Evolutionary conservation across 495 filamentous ascomycete genomes (phyloP).

Genomic region (Bacidia rubella): DNA sequence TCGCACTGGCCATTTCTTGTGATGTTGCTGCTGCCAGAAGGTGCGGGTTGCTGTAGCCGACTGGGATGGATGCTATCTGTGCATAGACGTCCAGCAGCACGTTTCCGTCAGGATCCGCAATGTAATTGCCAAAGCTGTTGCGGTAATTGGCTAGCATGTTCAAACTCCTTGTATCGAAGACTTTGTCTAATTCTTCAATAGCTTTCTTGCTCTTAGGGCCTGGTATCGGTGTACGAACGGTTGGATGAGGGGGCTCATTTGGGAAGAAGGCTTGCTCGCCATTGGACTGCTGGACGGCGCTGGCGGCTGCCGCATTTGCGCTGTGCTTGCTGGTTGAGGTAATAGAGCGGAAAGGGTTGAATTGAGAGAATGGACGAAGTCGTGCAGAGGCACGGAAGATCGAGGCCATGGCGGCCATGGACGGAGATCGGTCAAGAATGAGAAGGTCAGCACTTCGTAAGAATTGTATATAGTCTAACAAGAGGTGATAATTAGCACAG

Average conservation of each 20-base stretch:
- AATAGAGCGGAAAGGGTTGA: constrained; percentile 19
- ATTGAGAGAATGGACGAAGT: constrained; percentile 27
- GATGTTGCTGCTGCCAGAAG: constrained; percentile 57
- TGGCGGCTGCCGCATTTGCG: constrained; percentile 16
- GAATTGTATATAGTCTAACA: background rate
- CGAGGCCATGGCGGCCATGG: constrained; percentile 26
- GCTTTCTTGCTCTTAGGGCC: constrained; percentile 64
- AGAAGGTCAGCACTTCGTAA: too few relatives aligned
- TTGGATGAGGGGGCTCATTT: constrained; percentile 64
- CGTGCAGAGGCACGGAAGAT: constrained; percentile 31
- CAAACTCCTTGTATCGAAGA: constrained; percentile 86
- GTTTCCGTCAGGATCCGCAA: constrained; percentile 83
- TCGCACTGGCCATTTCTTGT: constrained; percentile 63
- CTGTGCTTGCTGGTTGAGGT: constrained; percentile 30
- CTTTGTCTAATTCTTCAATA: constrained; percentile 59
- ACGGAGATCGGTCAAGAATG: background rate
- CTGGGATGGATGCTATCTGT: constrained; percentile 93
- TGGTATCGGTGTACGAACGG: constrained; percentile 65
- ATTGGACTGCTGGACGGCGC: constrained; percentile 1
- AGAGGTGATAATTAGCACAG: too few relatives aligned
- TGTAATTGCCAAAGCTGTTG: constrained; percentile 54
- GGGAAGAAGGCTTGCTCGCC: constrained; percentile 43
- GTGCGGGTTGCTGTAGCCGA: constrained; percentile 91
- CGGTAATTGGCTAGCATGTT: constrained; percentile 51
- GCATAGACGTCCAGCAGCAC: constrained; percentile 35